Conservation (phyloP, 2,329 filamentous ascomycete species). For the Claviceps sp. region DNA sequence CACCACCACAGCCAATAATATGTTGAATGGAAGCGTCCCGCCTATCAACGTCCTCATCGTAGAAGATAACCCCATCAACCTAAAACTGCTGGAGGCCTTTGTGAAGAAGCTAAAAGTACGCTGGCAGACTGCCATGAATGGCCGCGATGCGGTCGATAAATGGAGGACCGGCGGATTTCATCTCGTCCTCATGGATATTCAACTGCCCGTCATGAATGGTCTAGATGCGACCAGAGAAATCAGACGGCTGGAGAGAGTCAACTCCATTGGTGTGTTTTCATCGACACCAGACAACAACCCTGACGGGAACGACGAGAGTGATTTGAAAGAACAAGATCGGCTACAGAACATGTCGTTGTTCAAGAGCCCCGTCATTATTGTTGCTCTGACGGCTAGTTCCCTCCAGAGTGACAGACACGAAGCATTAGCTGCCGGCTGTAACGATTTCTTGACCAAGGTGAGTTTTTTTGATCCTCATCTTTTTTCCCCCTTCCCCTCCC, state of each 20-base stretch:
- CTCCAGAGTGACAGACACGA: slow-evolving; percentile 92
- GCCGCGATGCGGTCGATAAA: slow-evolving; percentile 81
- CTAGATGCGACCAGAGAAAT: slow-evolving; percentile 94
- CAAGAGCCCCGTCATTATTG: slow-evolving; percentile 95
- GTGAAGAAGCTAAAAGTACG: slow-evolving; percentile 92
- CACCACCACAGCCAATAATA: slow-evolving; percentile 39
- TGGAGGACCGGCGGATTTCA: slow-evolving; percentile 91
- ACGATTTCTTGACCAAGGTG: slow-evolving; percentile 97
- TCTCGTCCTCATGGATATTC: slow-evolving; percentile 96
- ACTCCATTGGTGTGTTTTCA: slow-evolving; percentile 83
- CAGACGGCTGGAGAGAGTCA: slow-evolving; percentile 72
- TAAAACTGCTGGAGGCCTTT: slow-evolving; percentile 85
- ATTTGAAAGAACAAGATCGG: slow-evolving; percentile 51
- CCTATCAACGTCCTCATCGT: slow-evolving; percentile 97
- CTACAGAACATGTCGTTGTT: slow-evolving; percentile 59
- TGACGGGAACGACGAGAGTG: slow-evolving; percentile 24
- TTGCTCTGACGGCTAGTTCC: slow-evolving; percentile 86
- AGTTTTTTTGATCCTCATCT: slow-evolving; percentile 10
- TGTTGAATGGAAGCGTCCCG: slow-evolving; percentile 72
- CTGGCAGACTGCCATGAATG: slow-evolving; percentile 96
- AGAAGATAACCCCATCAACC: slow-evolving; percentile 96
- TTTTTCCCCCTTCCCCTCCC: not conserved
- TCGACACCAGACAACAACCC: slow-evolving; percentile 46
- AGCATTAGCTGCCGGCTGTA: slow-evolving; percentile 87
- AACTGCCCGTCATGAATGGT: slow-evolving; percentile 91